phyloP scores from a whole-genome alignment of 2,329 filamentous ascomycete species.

The Sarocladiaceae sp. region DNA sequence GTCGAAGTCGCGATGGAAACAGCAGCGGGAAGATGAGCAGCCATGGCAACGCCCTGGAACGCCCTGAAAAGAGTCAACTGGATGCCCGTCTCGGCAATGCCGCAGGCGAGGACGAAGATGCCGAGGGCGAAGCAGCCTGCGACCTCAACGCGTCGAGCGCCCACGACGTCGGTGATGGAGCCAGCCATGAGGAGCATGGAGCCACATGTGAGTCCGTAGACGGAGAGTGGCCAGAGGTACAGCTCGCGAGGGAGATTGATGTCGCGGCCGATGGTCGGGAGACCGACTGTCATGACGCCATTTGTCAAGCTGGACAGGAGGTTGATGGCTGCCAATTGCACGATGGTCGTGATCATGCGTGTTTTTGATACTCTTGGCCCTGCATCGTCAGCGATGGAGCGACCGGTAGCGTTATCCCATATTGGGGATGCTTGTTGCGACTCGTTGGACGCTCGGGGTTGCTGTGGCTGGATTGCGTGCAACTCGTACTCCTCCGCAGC shows the following conservation, averaged over 20 bases:
- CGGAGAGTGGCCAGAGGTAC: constrained; percentile 26
- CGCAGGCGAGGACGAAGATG: constrained; percentile 27
- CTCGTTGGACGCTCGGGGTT: neutral
- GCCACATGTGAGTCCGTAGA: constrained; percentile 21
- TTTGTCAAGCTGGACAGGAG: constrained; percentile 30
- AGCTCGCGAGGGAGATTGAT: constrained; percentile 22
- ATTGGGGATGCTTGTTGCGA: neutral
- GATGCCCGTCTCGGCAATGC: constrained; percentile 24
- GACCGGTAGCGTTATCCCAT: neutral
- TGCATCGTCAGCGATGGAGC: neutral
- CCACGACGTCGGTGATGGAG: constrained; percentile 30
- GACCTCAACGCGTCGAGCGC: constrained; percentile 27
- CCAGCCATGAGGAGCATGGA: constrained; percentile 29
- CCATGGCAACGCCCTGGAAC: constrained; percentile 26
- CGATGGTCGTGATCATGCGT: constrained; percentile 22
- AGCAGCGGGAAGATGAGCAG: constrained; percentile 31
- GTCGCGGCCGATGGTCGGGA: constrained; percentile 31
- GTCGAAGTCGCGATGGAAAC: constrained; percentile 31
- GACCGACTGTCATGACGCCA: constrained; percentile 28
- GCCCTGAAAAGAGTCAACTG: constrained; percentile 32
- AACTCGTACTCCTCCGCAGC: too few relatives aligned
- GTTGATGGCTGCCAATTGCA: constrained; percentile 26
- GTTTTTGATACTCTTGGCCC: constrained; percentile 17
- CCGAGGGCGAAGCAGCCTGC: constrained; percentile 25
- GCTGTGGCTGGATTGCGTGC: neutral